Percentiles rank a stretch among this genome's conserved stretches.
Evolutionary conservation across 352 stramenopile genomes (phyloP).

Genomic region (Globisporangium carolinianum): DNA sequence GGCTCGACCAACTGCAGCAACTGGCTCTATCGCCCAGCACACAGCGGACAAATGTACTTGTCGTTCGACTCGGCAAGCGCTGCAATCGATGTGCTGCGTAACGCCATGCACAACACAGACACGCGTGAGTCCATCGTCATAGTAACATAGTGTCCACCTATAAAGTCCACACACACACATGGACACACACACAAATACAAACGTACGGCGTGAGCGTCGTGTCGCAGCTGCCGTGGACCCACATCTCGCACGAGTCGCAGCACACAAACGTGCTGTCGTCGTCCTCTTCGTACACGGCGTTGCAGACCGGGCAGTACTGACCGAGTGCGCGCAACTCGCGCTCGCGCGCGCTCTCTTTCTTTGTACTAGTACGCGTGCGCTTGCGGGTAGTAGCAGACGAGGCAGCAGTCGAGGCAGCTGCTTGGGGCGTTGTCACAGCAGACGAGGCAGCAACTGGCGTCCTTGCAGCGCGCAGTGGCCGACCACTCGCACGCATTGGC

Average conservation of each 20-base stretch:
- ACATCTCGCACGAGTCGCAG: slow-evolving; percentile 87
- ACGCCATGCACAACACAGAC: slow-evolving; percentile 1
- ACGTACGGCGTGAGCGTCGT: slow-evolving; percentile 58
- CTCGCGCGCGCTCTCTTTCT: slow-evolving; percentile 67
- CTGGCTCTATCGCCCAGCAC: slow-evolving; percentile 28
- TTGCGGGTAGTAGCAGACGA: slow-evolving; percentile 27
- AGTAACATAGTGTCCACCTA: too few species aligned
- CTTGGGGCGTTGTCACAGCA: not conserved
- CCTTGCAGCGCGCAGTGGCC: slow-evolving; percentile 4
- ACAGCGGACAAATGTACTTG: slow-evolving; percentile 84
- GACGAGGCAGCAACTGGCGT: not conserved
- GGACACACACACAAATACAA: not conserved
- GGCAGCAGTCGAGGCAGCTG: slow-evolving; percentile 7
- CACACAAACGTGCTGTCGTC: slow-evolving; percentile 82
- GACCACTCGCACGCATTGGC: not conserved
- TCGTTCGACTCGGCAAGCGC: slow-evolving; percentile 61
- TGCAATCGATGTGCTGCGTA: slow-evolving; percentile 35
- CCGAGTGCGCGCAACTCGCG: slow-evolving; percentile 67
- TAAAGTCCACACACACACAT: not conserved
- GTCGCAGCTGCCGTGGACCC: slow-evolving; percentile 77
- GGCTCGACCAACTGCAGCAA: too few species aligned
- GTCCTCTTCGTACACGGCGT: slow-evolving; percentile 79
- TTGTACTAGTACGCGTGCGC: slow-evolving; percentile 36
- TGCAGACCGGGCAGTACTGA: slow-evolving; percentile 86
- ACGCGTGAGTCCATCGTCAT: slow-evolving; percentile 2